Conservation (phyloP, 163 green algal species). For the Volvox carteri region DNA sequence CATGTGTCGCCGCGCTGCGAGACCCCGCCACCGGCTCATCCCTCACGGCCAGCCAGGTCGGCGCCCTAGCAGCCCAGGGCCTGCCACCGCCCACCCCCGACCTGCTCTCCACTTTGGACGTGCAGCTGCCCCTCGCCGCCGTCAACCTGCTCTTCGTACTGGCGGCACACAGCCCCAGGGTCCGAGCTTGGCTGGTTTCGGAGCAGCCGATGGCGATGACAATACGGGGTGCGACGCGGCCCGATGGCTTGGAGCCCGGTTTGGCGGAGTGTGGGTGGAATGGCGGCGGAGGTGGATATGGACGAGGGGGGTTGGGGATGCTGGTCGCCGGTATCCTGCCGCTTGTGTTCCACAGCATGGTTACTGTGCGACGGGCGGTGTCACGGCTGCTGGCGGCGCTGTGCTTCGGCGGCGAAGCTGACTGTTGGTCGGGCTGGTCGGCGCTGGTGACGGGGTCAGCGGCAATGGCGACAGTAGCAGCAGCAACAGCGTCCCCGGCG, state of each 20-base stretch:
- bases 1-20: conserved; percentile 3
- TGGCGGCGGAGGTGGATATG: neutral
- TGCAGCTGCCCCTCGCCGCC: conserved; percentile 67
- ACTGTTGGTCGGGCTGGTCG: conserved; percentile 60
- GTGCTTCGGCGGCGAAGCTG: conserved; percentile 61
- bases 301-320: conserved; percentile 33
- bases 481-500: neutral
- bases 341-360: conserved; percentile 65
- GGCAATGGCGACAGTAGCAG: neutral
- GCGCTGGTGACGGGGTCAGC: neutral
- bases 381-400: conserved; percentile 63
- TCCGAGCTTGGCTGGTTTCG: conserved; percentile 48
- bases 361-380: conserved; percentile 65
- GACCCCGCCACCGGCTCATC: conserved; percentile 9
- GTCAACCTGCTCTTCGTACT: conserved; percentile 71
- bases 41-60: conserved; percentile 25
- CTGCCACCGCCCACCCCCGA: conserved; percentile 25
- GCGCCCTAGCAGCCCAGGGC: neutral
- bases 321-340: conserved; percentile 55
- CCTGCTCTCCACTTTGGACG: conserved; percentile 60
- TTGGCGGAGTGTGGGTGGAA: neutral
- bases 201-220: neutral
- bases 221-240: no score
- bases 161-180: conserved; percentile 36
- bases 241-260: no score